These are phyloP conservation scores for Auricularia sp. DNA, from an alignment of 768 basidiomycete genomes.

Conservation along the genomic window DNA sequence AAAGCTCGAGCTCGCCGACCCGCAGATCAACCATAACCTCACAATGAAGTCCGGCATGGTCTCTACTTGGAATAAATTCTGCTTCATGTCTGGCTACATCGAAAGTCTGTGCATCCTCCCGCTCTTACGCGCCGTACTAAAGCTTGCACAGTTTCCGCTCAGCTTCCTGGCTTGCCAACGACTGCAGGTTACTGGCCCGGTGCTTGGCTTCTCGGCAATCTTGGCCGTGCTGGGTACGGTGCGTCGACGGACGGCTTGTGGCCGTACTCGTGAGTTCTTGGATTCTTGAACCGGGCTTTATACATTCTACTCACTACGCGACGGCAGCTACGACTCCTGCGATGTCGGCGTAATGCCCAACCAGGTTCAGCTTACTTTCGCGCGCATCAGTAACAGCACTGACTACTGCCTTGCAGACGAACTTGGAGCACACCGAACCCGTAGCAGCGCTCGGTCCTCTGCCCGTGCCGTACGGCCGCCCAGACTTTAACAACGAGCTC, in stretches of 20 bases:
- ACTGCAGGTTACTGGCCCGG: conserved; percentile 47
- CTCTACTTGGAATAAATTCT: conserved; percentile 19
- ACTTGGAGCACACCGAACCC: conserved; percentile 32
- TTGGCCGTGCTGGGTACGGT: conserved; percentile 28
- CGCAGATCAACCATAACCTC: conserved; percentile 9
- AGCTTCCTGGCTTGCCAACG: conserved; percentile 52
- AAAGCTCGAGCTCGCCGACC: conserved; percentile 7
- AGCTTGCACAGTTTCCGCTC: conserved; percentile 39
- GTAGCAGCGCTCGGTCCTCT: conserved; percentile 18
- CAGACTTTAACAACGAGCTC: conserved; percentile 18
- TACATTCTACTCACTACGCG: conserved; percentile 11
- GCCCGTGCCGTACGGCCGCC: conserved; percentile 37
- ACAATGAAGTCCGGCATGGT: conserved; percentile 25
- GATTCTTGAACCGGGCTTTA: background rate
- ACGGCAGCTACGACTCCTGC: conserved; percentile 38
- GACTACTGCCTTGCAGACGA: conserved; percentile 33
- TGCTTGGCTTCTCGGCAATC: conserved; percentile 14
- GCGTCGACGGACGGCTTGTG: conserved; percentile 31
- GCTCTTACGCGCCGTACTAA: conserved; percentile 8
- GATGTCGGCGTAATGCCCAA: conserved; percentile 50
- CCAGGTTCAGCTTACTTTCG: conserved; percentile 10
- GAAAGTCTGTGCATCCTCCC: conserved; percentile 14
- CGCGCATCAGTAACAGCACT: conserved; percentile 24
- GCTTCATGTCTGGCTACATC: conserved; percentile 17
- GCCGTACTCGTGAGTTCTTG: conserved; percentile 27